Evolutionary conservation across 148 eudicot species (phyloP).

Genomic region (Drosera capensis): DNA sequence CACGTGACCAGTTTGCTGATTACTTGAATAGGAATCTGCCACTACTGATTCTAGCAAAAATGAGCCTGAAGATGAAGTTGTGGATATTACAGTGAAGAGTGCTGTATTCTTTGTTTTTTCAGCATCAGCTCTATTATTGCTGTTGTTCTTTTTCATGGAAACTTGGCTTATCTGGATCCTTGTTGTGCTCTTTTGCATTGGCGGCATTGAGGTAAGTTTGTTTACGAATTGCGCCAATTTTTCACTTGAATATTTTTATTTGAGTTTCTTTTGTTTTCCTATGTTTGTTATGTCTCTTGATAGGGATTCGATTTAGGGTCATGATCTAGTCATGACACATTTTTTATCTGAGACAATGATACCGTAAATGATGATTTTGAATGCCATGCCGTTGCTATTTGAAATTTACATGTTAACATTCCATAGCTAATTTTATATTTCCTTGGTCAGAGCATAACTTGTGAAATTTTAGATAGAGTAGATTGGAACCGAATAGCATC

Average conservation of each 20-base stretch:
- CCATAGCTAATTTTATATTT: too few relatives aligned
- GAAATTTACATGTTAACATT: too few relatives aligned
- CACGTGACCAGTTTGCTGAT: constrained; percentile 7
- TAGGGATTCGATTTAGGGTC: too few relatives aligned
- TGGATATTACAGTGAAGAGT: constrained; percentile 43
- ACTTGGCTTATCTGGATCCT: constrained; percentile 77
- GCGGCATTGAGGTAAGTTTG: constrained; percentile 67
- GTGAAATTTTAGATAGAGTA: too few relatives aligned
- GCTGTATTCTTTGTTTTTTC: constrained; percentile 64
- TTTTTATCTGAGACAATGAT: too few relatives aligned
- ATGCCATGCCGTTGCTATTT: too few relatives aligned
- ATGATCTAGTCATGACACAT: too few relatives aligned
- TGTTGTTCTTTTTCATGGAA: constrained; percentile 74
- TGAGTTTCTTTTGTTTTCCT: not conserved
- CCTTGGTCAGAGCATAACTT: too few relatives aligned
- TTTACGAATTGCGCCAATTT: not conserved
- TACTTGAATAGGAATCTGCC: constrained; percentile 30
- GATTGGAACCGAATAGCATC: too few relatives aligned
- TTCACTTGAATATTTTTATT: constrained; percentile 1
- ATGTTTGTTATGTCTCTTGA: too few relatives aligned
- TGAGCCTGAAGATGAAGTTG: constrained; percentile 37
- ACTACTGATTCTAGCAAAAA: constrained; percentile 17
- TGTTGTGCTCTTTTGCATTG: constrained; percentile 74
- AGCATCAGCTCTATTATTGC: constrained; percentile 72
- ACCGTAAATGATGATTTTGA: too few relatives aligned